Percentiles rank a stretch among this genome's conserved stretches.
phyloP scores from a whole-genome alignment of 257 asterid genomes.

The Scutellaria galericulata region DNA sequence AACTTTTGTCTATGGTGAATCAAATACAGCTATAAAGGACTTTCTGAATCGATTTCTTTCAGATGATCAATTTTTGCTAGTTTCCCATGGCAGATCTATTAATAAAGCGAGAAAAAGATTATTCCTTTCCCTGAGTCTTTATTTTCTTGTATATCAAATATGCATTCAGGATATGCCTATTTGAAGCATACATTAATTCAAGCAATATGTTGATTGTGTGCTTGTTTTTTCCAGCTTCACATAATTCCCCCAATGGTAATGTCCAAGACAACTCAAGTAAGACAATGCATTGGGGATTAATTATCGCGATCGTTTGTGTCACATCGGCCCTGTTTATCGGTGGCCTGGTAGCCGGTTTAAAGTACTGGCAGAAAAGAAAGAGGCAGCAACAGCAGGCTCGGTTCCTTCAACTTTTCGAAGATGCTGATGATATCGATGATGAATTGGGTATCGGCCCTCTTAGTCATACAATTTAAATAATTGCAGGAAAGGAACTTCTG shows the following conservation, averaged over 20 bases:
- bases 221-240: slow-evolving; percentile 43
- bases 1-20: not conserved
- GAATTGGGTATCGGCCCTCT: slow-evolving; percentile 71
- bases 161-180: not conserved
- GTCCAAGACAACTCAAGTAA: slow-evolving; percentile 25
- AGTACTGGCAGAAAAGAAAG: slow-evolving; percentile 64
- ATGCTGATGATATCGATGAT: slow-evolving; percentile 66
- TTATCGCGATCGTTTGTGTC: slow-evolving; percentile 39
- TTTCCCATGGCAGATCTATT: no score
- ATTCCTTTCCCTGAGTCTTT: not conserved
- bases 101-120: not conserved
- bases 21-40: not conserved
- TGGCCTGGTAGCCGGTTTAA: slow-evolving; percentile 53
- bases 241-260: slow-evolving; percentile 35
- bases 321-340: slow-evolving; percentile 38
- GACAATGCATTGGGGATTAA: slow-evolving; percentile 55
- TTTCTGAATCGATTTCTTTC: no score
- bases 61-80: no score
- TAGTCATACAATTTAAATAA: slow-evolving; percentile 41
- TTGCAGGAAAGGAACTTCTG: not conserved
- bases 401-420: slow-evolving; percentile 71
- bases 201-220: slow-evolving; percentile 25
- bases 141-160: not conserved
- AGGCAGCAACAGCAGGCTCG: slow-evolving; percentile 83
- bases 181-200: not conserved